These are phyloP conservation scores for Metarhizium humberi DNA, from an alignment of 2,329 filamentous ascomycete genomes.

Conservation along the genomic window DNA sequence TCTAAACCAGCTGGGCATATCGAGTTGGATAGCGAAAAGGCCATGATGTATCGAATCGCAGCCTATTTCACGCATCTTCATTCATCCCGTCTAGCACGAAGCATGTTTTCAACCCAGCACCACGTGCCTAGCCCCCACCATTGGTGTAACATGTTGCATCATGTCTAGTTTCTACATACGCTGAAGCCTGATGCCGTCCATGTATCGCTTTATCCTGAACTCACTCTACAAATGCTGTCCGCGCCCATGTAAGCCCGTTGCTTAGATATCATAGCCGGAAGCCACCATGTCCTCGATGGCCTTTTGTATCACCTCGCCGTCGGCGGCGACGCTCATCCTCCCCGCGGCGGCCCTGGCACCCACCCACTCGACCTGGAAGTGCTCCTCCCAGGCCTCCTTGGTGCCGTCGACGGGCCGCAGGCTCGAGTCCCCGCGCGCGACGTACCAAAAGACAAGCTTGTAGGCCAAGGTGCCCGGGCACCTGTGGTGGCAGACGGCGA, in stretches of 20 bases:
- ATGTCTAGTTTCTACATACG: too few species aligned
- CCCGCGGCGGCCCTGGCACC: conserved; percentile 12
- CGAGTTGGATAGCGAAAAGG: neutral
- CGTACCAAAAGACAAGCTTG: conserved; percentile 32
- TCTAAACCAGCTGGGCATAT: neutral
- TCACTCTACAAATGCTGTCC: too few species aligned
- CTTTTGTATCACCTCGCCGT: conserved; percentile 18
- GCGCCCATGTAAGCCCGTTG: neutral
- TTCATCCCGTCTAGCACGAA: too few species aligned
- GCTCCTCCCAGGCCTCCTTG: conserved; percentile 22
- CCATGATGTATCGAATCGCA: too few species aligned
- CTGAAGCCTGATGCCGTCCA: too few species aligned
- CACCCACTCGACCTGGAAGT: conserved; percentile 15
- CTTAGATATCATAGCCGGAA: conserved; percentile 16
- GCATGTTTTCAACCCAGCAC: too few species aligned
- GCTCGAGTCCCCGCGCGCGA: conserved; percentile 22
- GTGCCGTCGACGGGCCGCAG: conserved; percentile 14
- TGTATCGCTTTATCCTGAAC: too few species aligned
- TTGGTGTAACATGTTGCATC: too few species aligned
- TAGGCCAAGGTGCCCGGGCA: conserved; percentile 24
- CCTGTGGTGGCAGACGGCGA: conserved; percentile 25
- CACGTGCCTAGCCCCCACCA: too few species aligned
- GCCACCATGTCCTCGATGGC: conserved; percentile 16
- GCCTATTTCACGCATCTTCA: too few species aligned
- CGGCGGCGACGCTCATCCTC: conserved; percentile 14